Evolutionary conservation across 2,329 filamentous ascomycete species (phyloP).

Genomic region (Seiridium unicorne): DNA sequence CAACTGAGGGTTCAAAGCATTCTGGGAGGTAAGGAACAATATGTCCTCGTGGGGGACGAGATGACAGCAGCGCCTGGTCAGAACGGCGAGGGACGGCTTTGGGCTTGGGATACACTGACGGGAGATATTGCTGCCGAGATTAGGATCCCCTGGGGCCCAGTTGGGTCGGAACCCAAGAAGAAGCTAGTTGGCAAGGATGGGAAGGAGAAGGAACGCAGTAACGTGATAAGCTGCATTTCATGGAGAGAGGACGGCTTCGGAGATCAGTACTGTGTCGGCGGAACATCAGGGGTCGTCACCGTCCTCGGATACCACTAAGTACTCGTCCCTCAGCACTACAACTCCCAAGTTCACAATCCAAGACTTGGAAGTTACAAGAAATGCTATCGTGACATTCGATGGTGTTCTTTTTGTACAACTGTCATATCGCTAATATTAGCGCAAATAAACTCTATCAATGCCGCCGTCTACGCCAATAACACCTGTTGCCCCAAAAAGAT

Average conservation of each 20-base stretch:
- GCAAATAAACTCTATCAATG: slow-evolving; percentile 11
- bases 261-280: slow-evolving; percentile 63
- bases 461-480: slow-evolving; percentile 10
- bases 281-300: slow-evolving; percentile 64
- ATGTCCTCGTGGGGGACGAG: slow-evolving; percentile 81
- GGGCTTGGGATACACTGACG: slow-evolving; percentile 82
- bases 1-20: slow-evolving; percentile 73
- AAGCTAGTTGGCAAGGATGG: slow-evolving; percentile 58
- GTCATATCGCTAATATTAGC: slow-evolving; percentile 5
- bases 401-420: slow-evolving; percentile 4
- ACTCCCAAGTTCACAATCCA: too few species aligned
- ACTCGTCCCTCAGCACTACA: neutral
- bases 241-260: slow-evolving; percentile 64
- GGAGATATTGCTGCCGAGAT: slow-evolving; percentile 67
- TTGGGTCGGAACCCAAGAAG: slow-evolving; percentile 46
- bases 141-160: slow-evolving; percentile 54
- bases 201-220: slow-evolving; percentile 56
- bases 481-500: slow-evolving; percentile 10
- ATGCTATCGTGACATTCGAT: neutral
- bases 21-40: slow-evolving; percentile 73
- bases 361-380: too few species aligned
- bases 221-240: slow-evolving; percentile 60
- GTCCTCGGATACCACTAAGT: slow-evolving; percentile 49
- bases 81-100: slow-evolving; percentile 58
- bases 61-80: slow-evolving; percentile 33